Evolutionary conservation across 192 early-diverging fungal genomes (phyloP).

Genomic region (Bifiguratus adelaidae): DNA sequence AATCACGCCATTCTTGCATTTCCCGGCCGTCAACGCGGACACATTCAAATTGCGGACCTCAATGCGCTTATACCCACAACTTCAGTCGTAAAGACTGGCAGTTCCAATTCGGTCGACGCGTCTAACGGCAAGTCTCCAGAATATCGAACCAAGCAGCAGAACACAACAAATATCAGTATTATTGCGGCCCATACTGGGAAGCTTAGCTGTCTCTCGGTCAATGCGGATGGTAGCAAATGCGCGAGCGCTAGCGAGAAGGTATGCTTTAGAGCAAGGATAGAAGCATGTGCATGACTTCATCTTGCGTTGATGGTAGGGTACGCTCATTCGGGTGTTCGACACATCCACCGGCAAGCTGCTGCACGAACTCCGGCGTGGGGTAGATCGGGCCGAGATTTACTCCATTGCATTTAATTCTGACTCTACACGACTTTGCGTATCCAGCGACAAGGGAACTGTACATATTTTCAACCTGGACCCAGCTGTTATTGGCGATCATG

Average conservation of each 20-base stretch:
- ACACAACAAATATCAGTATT: conserved; percentile 54
- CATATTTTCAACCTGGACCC: conserved; percentile 85
- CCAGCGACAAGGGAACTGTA: conserved; percentile 87
- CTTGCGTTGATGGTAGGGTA: conserved; percentile 57
- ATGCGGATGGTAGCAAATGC: conserved; percentile 63
- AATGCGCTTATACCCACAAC: conserved; percentile 36
- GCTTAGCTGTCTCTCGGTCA: conserved; percentile 70
- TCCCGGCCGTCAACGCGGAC: conserved; percentile 71
- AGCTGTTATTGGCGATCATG: conserved; percentile 20
- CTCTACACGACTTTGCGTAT: conserved; percentile 67
- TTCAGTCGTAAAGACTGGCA: conserved; percentile 5
- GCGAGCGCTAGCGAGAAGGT: conserved; percentile 76
- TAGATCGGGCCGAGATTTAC: conserved; percentile 83
- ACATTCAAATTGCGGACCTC: conserved; percentile 78
- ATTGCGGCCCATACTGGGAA: conserved; percentile 75
- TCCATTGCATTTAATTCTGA: conserved; percentile 79
- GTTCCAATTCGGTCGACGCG: too few relatives aligned
- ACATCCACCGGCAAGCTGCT: conserved; percentile 57
- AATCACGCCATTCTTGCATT: conserved; percentile 71
- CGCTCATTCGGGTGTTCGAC: conserved; percentile 84
- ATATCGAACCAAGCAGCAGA: conserved; percentile 23
- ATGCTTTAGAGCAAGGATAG: too few relatives aligned
- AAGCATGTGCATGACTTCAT: too few relatives aligned
- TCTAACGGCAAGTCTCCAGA: too few relatives aligned
- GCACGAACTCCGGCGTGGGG: conserved; percentile 80